Evolutionary conservation across 2,329 filamentous ascomycete genomes (phyloP).

Genomic region (Fusarium pseudocircinatum): DNA sequence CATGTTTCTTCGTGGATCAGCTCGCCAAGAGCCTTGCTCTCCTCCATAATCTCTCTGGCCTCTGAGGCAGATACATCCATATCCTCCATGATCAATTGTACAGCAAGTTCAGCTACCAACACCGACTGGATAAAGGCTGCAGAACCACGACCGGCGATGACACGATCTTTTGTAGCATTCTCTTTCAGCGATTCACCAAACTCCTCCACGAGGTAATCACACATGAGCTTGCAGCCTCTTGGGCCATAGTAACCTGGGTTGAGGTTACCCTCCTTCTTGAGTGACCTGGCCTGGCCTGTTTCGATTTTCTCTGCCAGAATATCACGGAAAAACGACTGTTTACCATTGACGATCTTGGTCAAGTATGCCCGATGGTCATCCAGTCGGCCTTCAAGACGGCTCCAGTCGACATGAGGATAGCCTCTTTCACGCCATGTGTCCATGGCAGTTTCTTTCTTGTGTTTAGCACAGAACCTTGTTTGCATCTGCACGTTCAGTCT

Average conservation of each 20-base stretch:
- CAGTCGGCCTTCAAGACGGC: slow-evolving; percentile 66
- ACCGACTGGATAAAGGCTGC: slow-evolving; percentile 78
- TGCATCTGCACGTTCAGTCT: slow-evolving; percentile 67
- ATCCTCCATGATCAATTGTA: slow-evolving; percentile 66
- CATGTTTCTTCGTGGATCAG: slow-evolving; percentile 70
- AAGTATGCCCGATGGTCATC: slow-evolving; percentile 64
- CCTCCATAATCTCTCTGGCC: slow-evolving; percentile 66
- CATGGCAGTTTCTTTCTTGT: slow-evolving; percentile 65
- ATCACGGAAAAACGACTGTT: slow-evolving; percentile 68
- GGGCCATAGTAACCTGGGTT: slow-evolving; percentile 87
- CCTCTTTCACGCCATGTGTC: slow-evolving; percentile 59
- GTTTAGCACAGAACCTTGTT: slow-evolving; percentile 69
- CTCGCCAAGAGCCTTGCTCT: slow-evolving; percentile 74
- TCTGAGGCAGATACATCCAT: slow-evolving; percentile 56
- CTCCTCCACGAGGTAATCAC: slow-evolving; percentile 70
- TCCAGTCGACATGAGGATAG: slow-evolving; percentile 80
- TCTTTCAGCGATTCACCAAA: slow-evolving; percentile 70
- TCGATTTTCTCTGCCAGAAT: slow-evolving; percentile 64
- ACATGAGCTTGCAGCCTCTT: slow-evolving; percentile 76
- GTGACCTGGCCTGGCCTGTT: slow-evolving; percentile 65
- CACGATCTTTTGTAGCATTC: slow-evolving; percentile 69
- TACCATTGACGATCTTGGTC: slow-evolving; percentile 67
- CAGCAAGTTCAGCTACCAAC: slow-evolving; percentile 76
- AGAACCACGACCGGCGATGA: slow-evolving; percentile 73
- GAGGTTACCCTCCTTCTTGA: slow-evolving; percentile 67